Conservation (phyloP, 2,329 filamentous ascomycete genomes). For the Fusarium duplospermum region DNA sequence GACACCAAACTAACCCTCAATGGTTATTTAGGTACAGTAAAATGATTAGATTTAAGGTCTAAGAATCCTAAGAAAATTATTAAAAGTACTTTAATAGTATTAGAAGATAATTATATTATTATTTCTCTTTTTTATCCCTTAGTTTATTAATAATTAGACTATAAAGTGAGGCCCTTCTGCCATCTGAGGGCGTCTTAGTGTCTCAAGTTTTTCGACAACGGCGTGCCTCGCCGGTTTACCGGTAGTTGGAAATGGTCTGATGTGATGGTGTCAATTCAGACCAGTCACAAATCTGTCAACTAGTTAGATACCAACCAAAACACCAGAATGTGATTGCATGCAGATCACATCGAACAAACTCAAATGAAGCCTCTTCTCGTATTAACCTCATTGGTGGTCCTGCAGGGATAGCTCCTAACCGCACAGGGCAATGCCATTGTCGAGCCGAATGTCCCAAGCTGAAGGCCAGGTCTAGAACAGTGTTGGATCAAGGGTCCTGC, state of each 20-base stretch:
- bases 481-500: not conserved
- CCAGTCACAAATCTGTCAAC: not conserved
- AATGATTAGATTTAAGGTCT: no score
- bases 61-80: no score
- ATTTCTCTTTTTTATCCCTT: no score
- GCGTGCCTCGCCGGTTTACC: not conserved
- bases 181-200: no score
- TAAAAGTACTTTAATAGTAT: no score
- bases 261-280: not conserved
- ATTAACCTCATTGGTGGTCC: not conserved
- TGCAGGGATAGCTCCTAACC: not conserved
- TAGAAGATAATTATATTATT: no score
- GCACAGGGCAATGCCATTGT: not conserved
- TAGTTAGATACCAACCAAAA: not conserved
- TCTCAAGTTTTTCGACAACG: no score
- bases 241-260: not conserved
- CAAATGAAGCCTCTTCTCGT: not conserved
- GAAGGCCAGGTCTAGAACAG: not conserved
- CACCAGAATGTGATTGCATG: not conserved
- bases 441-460: conserved; percentile 1
- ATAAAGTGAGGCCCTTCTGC: no score
- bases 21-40: no score
- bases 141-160: no score
- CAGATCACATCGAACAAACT: not conserved
- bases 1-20: no score